Evolutionary conservation across 73 alveolate species (phyloP).

Genomic region (Stentor coeruleus): DNA sequence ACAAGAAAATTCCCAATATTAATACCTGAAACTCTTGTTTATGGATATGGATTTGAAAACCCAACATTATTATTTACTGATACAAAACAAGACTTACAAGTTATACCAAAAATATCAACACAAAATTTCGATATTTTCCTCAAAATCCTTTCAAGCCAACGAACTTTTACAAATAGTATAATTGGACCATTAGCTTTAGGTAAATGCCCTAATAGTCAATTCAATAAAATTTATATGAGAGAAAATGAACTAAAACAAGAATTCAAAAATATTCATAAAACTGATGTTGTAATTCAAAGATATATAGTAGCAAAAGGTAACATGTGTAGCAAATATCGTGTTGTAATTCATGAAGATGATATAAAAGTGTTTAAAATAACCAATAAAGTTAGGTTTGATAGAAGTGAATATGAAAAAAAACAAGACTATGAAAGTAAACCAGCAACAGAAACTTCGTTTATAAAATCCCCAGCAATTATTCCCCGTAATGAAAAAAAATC

Average conservation of each 20-base stretch:
- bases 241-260: not conserved
- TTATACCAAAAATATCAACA: not conserved
- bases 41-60: constrained; percentile 23
- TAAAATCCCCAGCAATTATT: too few species aligned
- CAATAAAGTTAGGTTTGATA: not conserved
- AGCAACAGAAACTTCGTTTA: too few species aligned
- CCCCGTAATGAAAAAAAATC: too few species aligned
- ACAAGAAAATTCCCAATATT: not conserved
- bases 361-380: not conserved
- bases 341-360: not conserved
- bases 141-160: not conserved
- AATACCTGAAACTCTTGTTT: not conserved
- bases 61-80: constrained; percentile 5
- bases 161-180: not conserved
- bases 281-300: not conserved
- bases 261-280: not conserved
- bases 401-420: too few species aligned
- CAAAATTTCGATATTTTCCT: not conserved
- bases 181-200: not conserved
- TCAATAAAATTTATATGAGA: not conserved
- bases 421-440: too few species aligned
- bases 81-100: not conserved
- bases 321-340: not conserved
- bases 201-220: not conserved
- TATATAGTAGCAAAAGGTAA: not conserved